A percentile compares a stretch with the other conserved stretches of the same genome.
Conservation (phyloP, 495 filamentous ascomycete genomes). For the Lentithecium fluviatile region DNA sequence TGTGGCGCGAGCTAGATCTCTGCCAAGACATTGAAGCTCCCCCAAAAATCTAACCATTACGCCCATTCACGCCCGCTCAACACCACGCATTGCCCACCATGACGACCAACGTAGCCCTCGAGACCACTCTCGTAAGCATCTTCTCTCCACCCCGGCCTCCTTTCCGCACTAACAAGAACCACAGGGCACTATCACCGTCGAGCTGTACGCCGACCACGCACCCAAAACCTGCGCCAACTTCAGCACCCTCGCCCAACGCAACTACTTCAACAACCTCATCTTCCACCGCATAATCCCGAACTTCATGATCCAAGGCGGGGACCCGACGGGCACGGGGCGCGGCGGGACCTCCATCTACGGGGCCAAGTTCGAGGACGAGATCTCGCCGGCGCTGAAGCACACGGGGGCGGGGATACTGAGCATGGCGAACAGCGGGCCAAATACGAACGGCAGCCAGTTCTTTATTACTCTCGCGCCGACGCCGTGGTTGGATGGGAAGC, state of each 20-base stretch:
- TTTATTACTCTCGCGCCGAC: slow-evolving; percentile 95
- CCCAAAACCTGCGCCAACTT: slow-evolving; percentile 93
- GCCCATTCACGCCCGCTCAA: background rate
- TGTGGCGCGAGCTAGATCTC: background rate
- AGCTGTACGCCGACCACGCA: slow-evolving; percentile 83
- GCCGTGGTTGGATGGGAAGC: slow-evolving; percentile 95
- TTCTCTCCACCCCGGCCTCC: background rate
- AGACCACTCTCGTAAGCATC: slow-evolving; percentile 74
- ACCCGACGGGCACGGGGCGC: slow-evolving; percentile 93
- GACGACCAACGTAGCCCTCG: slow-evolving; percentile 72
- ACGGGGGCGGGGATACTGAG: slow-evolving; percentile 90
- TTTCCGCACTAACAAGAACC: slow-evolving; percentile 13
- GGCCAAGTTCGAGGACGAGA: slow-evolving; percentile 94
- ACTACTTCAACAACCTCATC: slow-evolving; percentile 80
- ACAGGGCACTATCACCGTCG: slow-evolving; percentile 77
- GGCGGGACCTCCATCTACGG: slow-evolving; percentile 90
- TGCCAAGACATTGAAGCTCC: no score
- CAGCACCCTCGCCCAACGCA: slow-evolving; percentile 67
- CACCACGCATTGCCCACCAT: slow-evolving; percentile 48
- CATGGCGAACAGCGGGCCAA: slow-evolving; percentile 93
- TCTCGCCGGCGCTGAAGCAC: slow-evolving; percentile 73
- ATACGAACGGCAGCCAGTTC: slow-evolving; percentile 86
- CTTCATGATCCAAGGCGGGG: slow-evolving; percentile 97
- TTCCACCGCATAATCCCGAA: slow-evolving; percentile 95
- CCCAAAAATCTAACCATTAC: background rate